Evolutionary conservation across 2,329 filamentous ascomycete species (phyloP).

Genomic region (Paecilomyces formosus): DNA sequence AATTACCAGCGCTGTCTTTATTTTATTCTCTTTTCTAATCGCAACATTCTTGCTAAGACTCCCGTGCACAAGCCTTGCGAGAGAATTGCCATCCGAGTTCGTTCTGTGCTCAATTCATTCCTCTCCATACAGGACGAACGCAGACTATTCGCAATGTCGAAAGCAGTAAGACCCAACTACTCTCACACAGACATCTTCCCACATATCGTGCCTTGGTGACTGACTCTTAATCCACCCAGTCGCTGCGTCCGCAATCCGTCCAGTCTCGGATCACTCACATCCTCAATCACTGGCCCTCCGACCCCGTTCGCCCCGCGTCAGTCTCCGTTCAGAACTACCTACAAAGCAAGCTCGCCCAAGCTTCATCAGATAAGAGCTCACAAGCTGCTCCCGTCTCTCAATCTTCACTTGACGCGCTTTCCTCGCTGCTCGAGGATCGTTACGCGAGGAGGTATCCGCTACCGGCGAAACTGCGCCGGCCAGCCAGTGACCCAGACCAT

Average conservation of each 20-base stretch:
- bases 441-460: slow-evolving; percentile 47
- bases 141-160: slow-evolving; percentile 15
- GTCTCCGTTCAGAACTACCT: slow-evolving; percentile 39
- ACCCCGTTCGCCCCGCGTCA: slow-evolving; percentile 36
- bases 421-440: slow-evolving; percentile 52
- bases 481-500: slow-evolving; percentile 44
- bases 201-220: background rate
- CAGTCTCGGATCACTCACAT: slow-evolving; percentile 33
- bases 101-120: background rate
- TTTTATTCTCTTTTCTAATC: background rate
- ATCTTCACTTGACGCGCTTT: slow-evolving; percentile 49
- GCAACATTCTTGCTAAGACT: background rate
- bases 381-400: slow-evolving; percentile 18
- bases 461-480: slow-evolving; percentile 39
- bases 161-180: slow-evolving; percentile 15
- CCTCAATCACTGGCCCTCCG: slow-evolving; percentile 37
- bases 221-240: slow-evolving; percentile 1
- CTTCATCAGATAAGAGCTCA: slow-evolving; percentile 8
- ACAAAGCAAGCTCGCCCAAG: slow-evolving; percentile 21
- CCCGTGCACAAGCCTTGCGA: background rate
- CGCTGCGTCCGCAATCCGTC: slow-evolving; percentile 20
- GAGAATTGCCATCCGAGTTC: background rate
- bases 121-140: background rate
- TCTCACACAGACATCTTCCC: background rate
- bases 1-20: background rate